Conservation (phyloP, 2,329 filamentous ascomycete genomes). For the Diaporthe helianthi region DNA sequence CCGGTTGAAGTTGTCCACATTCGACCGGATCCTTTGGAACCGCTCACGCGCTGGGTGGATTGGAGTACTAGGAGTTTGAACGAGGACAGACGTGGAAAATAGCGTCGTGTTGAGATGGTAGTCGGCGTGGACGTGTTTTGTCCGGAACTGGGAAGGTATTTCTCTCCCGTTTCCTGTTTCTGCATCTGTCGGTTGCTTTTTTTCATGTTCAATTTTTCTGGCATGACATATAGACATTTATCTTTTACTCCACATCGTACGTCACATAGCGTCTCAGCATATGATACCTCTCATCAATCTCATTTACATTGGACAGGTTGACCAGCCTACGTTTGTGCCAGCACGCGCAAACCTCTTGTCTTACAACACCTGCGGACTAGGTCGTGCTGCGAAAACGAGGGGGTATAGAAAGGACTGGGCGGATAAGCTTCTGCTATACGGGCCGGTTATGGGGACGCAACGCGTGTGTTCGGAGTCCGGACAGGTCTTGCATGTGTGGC, state of each 20-base stretch:
- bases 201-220: not conserved
- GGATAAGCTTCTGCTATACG: not conserved
- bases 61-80: not conserved
- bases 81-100: not conserved
- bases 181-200: not conserved
- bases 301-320: not conserved
- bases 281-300: constrained; percentile 4
- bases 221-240: constrained; percentile 11
- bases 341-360: not conserved
- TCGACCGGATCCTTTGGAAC: too few relatives aligned
- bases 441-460: not conserved
- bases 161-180: not conserved
- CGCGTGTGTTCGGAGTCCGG: not conserved
- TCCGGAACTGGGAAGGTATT: not conserved
- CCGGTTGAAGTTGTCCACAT: not conserved
- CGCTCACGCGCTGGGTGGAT: not conserved
- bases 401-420: too few relatives aligned
- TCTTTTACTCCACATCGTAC: not conserved
- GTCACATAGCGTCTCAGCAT: constrained; percentile 15
- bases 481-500: not conserved
- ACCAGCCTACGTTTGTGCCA: not conserved
- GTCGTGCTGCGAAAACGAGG: not conserved
- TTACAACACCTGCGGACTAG: not conserved
- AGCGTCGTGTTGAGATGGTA: not conserved
- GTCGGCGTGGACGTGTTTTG: not conserved